Conservation (phyloP, 306 rosid genomes). For the Myrica gale region DNA sequence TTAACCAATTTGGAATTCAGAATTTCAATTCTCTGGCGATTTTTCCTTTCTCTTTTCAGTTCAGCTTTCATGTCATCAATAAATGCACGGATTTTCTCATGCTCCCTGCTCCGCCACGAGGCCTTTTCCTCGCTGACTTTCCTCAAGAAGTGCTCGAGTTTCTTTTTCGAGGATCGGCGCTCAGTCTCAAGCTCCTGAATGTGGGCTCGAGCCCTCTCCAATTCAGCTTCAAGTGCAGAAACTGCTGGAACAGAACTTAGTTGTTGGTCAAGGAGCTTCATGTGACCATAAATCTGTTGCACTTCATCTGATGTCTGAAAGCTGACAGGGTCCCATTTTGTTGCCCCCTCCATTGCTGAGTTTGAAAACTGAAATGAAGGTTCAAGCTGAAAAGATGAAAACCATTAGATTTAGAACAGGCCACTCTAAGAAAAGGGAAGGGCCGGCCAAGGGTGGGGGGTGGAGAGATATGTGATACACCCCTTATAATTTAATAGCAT, state of each 20-base stretch:
- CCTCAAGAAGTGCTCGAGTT: constrained; percentile 74
- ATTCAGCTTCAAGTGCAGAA: constrained; percentile 76
- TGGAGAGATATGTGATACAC: neutral
- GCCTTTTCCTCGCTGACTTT: constrained; percentile 80
- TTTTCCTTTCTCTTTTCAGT: constrained; percentile 74
- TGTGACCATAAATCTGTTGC: constrained; percentile 50
- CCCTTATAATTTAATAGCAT: neutral
- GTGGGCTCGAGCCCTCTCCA: constrained; percentile 68
- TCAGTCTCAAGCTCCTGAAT: constrained; percentile 87
- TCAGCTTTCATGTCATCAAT: constrained; percentile 70
- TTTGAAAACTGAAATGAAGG: constrained; percentile 59
- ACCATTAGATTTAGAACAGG: neutral
- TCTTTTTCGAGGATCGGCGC: constrained; percentile 68
- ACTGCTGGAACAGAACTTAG: constrained; percentile 56
- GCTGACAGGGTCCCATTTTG: constrained; percentile 90
- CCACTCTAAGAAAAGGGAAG: neutral
- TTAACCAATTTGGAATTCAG: constrained; percentile 77
- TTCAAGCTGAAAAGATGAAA: constrained; percentile 36
- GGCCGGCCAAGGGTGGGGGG: neutral
- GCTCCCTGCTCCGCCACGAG: constrained; percentile 80
- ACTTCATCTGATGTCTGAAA: constrained; percentile 56
- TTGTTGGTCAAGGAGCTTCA: constrained; percentile 72
- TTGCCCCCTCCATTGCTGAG: constrained; percentile 78
- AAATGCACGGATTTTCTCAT: constrained; percentile 81
- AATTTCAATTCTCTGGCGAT: constrained; percentile 71